Base-by-base conservation (phyloP, 1,284 basidiomycete genomes). In the Papiliotrema nemorosa region DNA sequence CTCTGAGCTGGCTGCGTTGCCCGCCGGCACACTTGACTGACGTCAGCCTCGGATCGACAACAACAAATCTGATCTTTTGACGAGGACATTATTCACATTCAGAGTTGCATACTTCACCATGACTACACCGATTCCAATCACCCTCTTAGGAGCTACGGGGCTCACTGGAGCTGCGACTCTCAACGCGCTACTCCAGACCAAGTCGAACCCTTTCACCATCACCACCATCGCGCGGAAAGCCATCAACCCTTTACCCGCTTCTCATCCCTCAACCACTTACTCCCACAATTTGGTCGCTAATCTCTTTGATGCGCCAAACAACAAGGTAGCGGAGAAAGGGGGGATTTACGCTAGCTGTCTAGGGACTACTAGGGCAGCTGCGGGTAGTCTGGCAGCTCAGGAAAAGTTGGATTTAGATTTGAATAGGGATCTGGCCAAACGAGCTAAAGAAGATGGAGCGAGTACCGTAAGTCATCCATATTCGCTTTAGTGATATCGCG, bases 131-230 rank as follows among this genome's bases (percentile, higher is more conserved):
- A 47, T 38, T 4, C 44, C 61, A 13, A 60, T 75, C 45, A 69
- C 69, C 16, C 59, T 73, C 18, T 64, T 65, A 27, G 73, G 73
- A 37, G 62, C 65, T 5, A 75, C 73, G 2, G 73, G 73, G 34
- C 66, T 75, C 6, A 73, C 72, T 1, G 73, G 73, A 21, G 55
- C 59, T 5, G 55, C 52, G 10, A 56, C 69, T 0, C 59, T 73
- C 38, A 13, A 20, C 2, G 38, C 52, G 9, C 56, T 73, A 27
- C 59, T 75, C 35, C 16, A 55, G 16, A 62, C 63, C 6, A 37
- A 26, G 21, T 44, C 65, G 5, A 33, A 52, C 13, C 45, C 64
- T 0, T 65, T 72, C 53, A 48, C 62, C 40, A 44, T 75, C 26
- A 70, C 64, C 12, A 59, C 69, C 18, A 50, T 75, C 22, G 64